A percentile compares a stretch with the other conserved stretches of the same genome.
phyloP scores from a whole-genome alignment of 2,329 filamentous ascomycete species.

The Rhynchosporium graminicola region DNA sequence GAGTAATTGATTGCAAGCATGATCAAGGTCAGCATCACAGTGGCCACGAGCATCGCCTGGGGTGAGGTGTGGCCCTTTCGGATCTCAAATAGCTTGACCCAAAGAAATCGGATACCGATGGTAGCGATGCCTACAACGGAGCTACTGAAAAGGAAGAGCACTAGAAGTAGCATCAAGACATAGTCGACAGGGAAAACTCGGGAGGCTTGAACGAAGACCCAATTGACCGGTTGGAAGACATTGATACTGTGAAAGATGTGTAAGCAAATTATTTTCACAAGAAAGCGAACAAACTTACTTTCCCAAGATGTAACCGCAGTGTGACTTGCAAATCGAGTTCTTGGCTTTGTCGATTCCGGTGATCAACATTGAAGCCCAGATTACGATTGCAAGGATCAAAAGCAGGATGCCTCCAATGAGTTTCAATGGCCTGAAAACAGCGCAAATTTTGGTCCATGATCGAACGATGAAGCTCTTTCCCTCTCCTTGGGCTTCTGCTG shows the following conservation, averaged over 20 bases:
- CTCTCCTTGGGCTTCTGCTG: constrained; percentile 77
- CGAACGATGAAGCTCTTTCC: constrained; percentile 73
- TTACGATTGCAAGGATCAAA: constrained; percentile 69
- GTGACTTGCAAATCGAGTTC: constrained; percentile 88
- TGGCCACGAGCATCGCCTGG: constrained; percentile 87
- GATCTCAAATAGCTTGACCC: constrained; percentile 91
- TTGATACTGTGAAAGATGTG: constrained; percentile 60
- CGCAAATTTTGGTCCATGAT: constrained; percentile 77
- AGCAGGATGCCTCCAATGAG: constrained; percentile 81
- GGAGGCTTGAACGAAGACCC: constrained; percentile 78
- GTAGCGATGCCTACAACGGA: constrained; percentile 84
- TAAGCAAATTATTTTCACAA: constrained; percentile 9
- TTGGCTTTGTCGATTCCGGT: constrained; percentile 95
- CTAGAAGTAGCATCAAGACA: constrained; percentile 79
- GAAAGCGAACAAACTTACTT: constrained; percentile 36
- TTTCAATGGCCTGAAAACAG: constrained; percentile 84
- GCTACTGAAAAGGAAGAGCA: constrained; percentile 85
- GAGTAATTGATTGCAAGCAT: constrained; percentile 91
- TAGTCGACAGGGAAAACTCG: constrained; percentile 92
- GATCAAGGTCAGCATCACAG: constrained; percentile 86
- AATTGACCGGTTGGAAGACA: constrained; percentile 95
- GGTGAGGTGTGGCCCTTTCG: constrained; percentile 85
- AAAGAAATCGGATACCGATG: constrained; percentile 93
- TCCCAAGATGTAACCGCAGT: constrained; percentile 89
- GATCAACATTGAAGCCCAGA: constrained; percentile 92